A percentile compares a stretch with the other conserved stretches of the same genome.
phyloP scores from a whole-genome alignment of 1,284 basidiomycete genomes.

The Clitocybe nebularis region DNA sequence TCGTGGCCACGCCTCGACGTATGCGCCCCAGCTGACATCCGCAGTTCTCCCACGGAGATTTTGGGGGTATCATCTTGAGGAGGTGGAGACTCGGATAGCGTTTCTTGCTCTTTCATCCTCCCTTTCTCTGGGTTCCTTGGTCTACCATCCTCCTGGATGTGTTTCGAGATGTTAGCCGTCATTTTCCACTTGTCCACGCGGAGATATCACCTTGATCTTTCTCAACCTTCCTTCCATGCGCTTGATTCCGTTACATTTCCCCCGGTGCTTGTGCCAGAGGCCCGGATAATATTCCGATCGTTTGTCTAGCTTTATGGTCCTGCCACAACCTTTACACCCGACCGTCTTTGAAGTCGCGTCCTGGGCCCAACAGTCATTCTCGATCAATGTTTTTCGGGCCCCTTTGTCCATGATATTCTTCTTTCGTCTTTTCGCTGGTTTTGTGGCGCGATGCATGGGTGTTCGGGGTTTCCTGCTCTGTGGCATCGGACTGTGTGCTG shows the following conservation, averaged over 20 bases:
- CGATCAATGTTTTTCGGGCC: slow-evolving; percentile 13
- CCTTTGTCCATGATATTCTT: slow-evolving; percentile 15
- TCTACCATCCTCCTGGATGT: not conserved
- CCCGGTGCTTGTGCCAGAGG: slow-evolving; percentile 23
- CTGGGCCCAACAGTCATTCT: slow-evolving; percentile 16
- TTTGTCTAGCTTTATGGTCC: slow-evolving; percentile 20
- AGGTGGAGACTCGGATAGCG: not conserved
- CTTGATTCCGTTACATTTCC: slow-evolving; percentile 16
- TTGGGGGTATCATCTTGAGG: not conserved
- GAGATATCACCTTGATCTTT: slow-evolving; percentile 2
- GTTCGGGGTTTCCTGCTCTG: too few relatives aligned
- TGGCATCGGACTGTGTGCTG: not conserved
- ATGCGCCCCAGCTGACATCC: not conserved
- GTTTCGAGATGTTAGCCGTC: not conserved
- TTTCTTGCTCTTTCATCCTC: too few relatives aligned
- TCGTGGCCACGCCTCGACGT: too few relatives aligned
- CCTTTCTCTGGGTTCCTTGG: not conserved
- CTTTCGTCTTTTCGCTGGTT: slow-evolving; percentile 1
- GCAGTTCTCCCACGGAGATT: not conserved
- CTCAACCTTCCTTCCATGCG: not conserved
- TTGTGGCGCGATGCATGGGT: too few relatives aligned
- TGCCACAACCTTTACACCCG: slow-evolving; percentile 18
- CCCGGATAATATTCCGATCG: slow-evolving; percentile 23
- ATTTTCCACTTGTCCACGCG: not conserved
- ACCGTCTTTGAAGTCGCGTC: slow-evolving; percentile 17